Evolutionary conservation across 2,329 filamentous ascomycete genomes (phyloP).

Genomic region (Chalaropsis thielavioides): DNA sequence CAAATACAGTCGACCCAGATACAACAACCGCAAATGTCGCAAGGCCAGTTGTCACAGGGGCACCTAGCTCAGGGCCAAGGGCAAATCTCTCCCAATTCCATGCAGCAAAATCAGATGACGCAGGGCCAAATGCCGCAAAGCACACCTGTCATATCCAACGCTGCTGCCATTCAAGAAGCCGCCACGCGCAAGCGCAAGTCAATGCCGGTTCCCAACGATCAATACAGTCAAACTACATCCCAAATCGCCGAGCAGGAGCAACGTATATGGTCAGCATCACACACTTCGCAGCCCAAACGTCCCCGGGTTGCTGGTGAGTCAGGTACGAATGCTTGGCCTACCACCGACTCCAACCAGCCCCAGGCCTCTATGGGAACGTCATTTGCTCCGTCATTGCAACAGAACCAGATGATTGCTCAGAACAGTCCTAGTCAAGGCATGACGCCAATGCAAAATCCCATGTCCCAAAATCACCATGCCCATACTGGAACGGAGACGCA

Average conservation of each 20-base stretch:
- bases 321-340: slow-evolving; percentile 1
- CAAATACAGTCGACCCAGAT: slow-evolving; percentile 10
- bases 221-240: slow-evolving; percentile 11
- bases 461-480: slow-evolving; percentile 12
- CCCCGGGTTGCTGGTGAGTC: slow-evolving; percentile 15
- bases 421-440: slow-evolving; percentile 8
- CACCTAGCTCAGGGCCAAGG: slow-evolving; percentile 5
- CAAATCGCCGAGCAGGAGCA: slow-evolving; percentile 11
- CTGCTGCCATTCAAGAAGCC: slow-evolving; percentile 8
- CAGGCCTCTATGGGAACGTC: slow-evolving; percentile 10
- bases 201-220: slow-evolving; percentile 13
- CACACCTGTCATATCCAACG: slow-evolving; percentile 6
- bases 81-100: slow-evolving; percentile 1
- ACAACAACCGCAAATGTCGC: slow-evolving; percentile 8
- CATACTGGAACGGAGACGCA: slow-evolving; percentile 9
- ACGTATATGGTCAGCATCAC: slow-evolving; percentile 4
- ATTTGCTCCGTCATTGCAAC: slow-evolving; percentile 13
- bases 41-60: background rate
- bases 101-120: slow-evolving; percentile 3
- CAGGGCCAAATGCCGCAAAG: slow-evolving; percentile 10
- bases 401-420: slow-evolving; percentile 15
- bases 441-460: slow-evolving; percentile 5
- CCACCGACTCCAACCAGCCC: slow-evolving; percentile 6
- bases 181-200: slow-evolving; percentile 16
- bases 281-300: slow-evolving; percentile 13